Evolutionary conservation across 2,329 filamentous ascomycete genomes (phyloP), one percentile per base, ranked within the genome.

Genomic region (Ustulina deusta): DNA sequence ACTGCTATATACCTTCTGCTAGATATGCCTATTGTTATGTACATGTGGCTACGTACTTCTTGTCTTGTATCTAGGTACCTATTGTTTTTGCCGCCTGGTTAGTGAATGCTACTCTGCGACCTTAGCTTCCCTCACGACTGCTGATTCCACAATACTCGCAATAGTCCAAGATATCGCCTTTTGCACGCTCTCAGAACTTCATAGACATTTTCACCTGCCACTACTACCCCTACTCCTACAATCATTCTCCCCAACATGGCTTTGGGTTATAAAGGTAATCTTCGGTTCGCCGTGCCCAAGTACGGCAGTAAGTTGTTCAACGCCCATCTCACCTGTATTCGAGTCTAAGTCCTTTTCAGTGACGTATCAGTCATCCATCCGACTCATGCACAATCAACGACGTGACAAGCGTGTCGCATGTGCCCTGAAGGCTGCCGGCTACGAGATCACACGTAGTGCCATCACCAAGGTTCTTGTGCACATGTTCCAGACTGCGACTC

Each of bases 401-500:
- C 57, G 57, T n/a, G 57, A 60, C 13, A 51, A 51, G 32, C 57
- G 44, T 10, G 44, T 60, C 13, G 6, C 22, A 2, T 20, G 25
- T 38, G 44, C 57, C 20, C 57, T 60, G 3, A 25, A 7, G 15
- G 32, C 44, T 29, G 32, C 57, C 13, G 44, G 57, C 51, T 51
- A 60, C 44, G n/a, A 60, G 22, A 49, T 60, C 6, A 48, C 20
- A 20, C 13, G 20, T 13, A 2, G 20, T 9, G 13, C 7, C 9
- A 20, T 60, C 20, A 51, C 57, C 29, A 3, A 36, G 3, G 20
- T 60, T n/a, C 57, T 60, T 38, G 44, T 29, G 6, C 25, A 51
- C 22, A 44, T 65, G 55, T 65, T 65, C 29, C 32, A 46, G 5
- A 57, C 9, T n/a, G 61, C 61, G 6, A 22, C 51, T 27, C 49